These are phyloP conservation scores for Candolleomyces eurysporus DNA, from an alignment of 768 basidiomycete genomes.

Conservation along the genomic window DNA sequence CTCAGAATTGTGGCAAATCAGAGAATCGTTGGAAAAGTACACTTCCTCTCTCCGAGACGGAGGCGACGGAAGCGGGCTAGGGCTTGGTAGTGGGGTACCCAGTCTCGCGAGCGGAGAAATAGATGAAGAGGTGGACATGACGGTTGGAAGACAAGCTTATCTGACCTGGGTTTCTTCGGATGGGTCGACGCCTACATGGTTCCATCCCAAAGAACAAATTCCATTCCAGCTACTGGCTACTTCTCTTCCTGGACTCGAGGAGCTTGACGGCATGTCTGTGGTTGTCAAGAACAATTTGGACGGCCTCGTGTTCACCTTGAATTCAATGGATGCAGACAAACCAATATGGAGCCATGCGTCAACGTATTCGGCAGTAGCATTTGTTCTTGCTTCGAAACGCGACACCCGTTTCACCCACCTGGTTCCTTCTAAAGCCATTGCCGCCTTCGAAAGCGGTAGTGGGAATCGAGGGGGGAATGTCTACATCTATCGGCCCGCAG, in stretches of 20 bases:
- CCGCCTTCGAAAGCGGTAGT: conserved; percentile 83
- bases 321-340: conserved; percentile 18
- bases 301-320: conserved; percentile 59
- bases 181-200: conserved; percentile 47
- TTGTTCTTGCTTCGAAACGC: conserved; percentile 90
- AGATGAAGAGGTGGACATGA: conserved; percentile 84
- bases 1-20: conserved; percentile 73
- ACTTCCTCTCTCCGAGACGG: conserved; percentile 61
- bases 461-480: conserved; percentile 73
- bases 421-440: conserved; percentile 48
- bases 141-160: conserved; percentile 62
- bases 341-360: conserved; percentile 68
- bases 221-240: conserved; percentile 63
- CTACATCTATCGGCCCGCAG: conserved; percentile 74
- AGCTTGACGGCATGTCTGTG: conserved; percentile 36
- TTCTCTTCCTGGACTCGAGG: conserved; percentile 56
- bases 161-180: conserved; percentile 66
- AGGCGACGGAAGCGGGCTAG: conserved; percentile 59
- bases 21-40: conserved; percentile 85
- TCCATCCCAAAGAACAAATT: conserved; percentile 12
- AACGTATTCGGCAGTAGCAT: conserved; percentile 89
- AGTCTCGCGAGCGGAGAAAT: conserved; percentile 86
- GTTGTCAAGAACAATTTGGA: conserved; percentile 74
- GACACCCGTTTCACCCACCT: conserved; percentile 90
- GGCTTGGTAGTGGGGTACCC: conserved; percentile 67